Conservation (phyloP, 2,329 filamentous ascomycete species). For the Fusarium protoensiforme region DNA sequence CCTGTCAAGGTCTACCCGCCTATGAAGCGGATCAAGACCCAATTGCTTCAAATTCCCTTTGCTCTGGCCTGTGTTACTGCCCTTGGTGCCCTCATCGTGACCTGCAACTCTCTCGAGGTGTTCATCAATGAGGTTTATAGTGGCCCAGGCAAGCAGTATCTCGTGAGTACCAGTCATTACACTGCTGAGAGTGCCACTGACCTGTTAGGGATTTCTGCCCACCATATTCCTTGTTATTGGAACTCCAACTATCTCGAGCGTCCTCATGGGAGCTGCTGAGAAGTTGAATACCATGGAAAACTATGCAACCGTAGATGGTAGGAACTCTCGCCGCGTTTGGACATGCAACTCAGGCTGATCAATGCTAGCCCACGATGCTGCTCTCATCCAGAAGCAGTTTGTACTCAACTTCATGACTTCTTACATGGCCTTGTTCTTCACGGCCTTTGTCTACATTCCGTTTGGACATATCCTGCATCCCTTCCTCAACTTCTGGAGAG, state of each 20-base stretch:
- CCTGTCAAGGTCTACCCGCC: conserved; percentile 79
- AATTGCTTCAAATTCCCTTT: conserved; percentile 87
- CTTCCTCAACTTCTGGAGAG: conserved; percentile 83
- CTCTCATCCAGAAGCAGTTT: conserved; percentile 92
- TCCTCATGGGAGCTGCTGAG: conserved; percentile 82
- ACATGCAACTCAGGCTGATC: conserved; percentile 14
- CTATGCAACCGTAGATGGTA: conserved; percentile 84
- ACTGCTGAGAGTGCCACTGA: conserved; percentile 14
- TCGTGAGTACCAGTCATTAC: conserved; percentile 65
- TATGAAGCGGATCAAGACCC: conserved; percentile 78
- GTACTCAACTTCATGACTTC: conserved; percentile 97
- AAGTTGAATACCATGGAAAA: conserved; percentile 87
- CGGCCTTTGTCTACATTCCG: conserved; percentile 93
- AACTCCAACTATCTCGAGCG: conserved; percentile 80
- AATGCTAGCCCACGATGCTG: conserved; percentile 75
- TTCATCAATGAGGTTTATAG: conserved; percentile 95
- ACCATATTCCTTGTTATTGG: conserved; percentile 86
- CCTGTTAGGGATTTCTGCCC: conserved; percentile 80
- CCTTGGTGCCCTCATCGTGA: conserved; percentile 84
- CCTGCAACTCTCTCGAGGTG: conserved; percentile 92
- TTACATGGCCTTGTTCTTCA: conserved; percentile 91
- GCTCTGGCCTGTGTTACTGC: conserved; percentile 77
- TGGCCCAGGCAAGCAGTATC: conserved; percentile 85
- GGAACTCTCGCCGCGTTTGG: not conserved
- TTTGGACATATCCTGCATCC: conserved; percentile 88